Base-by-base conservation (phyloP, 306 rosid species). In the Dryas drummondii region DNA sequence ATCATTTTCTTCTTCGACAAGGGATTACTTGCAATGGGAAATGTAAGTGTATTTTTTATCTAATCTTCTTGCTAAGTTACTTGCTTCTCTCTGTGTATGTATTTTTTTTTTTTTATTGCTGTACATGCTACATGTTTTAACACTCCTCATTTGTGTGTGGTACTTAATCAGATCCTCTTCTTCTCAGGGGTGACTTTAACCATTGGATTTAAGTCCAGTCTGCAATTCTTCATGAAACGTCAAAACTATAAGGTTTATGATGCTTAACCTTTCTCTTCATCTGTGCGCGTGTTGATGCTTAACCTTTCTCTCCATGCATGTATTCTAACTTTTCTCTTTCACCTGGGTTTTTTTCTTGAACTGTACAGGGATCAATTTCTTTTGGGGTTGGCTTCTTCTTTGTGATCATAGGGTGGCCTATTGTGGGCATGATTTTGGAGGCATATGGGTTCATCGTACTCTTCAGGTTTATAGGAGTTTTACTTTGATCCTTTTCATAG, bases 11-110 rank as follows among this genome's bases (percentile, higher is more conserved):
- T 96, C 87, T 96, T 96, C 9, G 99, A 96, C 89, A 89, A 92
- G 89, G 99, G 99, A 66, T 81, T 96, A 79, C 93, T 96, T 42
- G 99, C 98, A 78, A 96, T 96, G 94, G 99, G 99, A 83, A 92
- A 96, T 76, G 99, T 96, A 84, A 88, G 96, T 81, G 70, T 59
- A 66, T 8, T 67, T 53, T 63, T 26, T 72, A 64, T 4, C 15
- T 14, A 37, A 37, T 53, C 66, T 70, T 27, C 57, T 54, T 85
- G 60, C 57, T 68, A 17, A 54, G 73, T 54, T 58, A 47, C 49
- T 54, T 56, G 14, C 42, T 4, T 14, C 17, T 55, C 8, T 75
- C 53, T 7, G 4, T 53, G n/a, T 37, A 66, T 49, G 3, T 66
- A 22, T 1, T 27, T 22, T 9, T 75, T 47, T 61, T 0, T 37